These are phyloP conservation scores for Acmispon strigosus DNA, from an alignment of 306 rosid genomes.

Conservation along the genomic window DNA sequence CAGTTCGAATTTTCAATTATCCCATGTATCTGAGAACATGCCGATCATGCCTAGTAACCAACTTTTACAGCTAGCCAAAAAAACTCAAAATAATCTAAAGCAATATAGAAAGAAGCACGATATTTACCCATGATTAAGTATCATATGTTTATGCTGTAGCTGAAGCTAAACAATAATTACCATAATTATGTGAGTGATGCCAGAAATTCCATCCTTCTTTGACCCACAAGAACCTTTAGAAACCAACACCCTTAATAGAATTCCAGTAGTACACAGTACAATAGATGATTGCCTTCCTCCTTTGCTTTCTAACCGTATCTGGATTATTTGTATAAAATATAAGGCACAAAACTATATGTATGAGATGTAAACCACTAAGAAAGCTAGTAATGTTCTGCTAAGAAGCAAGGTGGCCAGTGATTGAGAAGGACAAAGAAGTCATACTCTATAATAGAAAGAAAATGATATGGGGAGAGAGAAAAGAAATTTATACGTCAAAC, in stretches of 20 bases:
- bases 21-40: too few species aligned
- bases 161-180: slow-evolving; percentile 33
- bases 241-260: slow-evolving; percentile 72
- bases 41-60: too few species aligned
- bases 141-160: not conserved
- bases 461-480: not conserved
- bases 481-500: not conserved
- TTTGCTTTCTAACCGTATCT: slow-evolving; percentile 86
- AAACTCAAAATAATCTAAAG: too few species aligned
- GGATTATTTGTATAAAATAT: slow-evolving; percentile 22
- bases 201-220: slow-evolving; percentile 34
- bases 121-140: not conserved
- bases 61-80: too few species aligned
- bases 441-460: not conserved
- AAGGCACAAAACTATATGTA: not conserved
- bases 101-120: too few species aligned
- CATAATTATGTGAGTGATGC: slow-evolving; percentile 87
- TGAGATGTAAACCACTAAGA: slow-evolving; percentile 10
- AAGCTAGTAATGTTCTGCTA: not conserved
- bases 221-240: slow-evolving; percentile 37
- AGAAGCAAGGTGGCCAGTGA: slow-evolving; percentile 10
- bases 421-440: not conserved
- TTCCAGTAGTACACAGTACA: slow-evolving; percentile 86
- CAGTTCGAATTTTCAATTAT: too few species aligned
- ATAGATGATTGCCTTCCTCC: slow-evolving; percentile 84